Base-by-base conservation (phyloP, 352 stramenopile genomes). In the Phytopythium oedochilum region DNA sequence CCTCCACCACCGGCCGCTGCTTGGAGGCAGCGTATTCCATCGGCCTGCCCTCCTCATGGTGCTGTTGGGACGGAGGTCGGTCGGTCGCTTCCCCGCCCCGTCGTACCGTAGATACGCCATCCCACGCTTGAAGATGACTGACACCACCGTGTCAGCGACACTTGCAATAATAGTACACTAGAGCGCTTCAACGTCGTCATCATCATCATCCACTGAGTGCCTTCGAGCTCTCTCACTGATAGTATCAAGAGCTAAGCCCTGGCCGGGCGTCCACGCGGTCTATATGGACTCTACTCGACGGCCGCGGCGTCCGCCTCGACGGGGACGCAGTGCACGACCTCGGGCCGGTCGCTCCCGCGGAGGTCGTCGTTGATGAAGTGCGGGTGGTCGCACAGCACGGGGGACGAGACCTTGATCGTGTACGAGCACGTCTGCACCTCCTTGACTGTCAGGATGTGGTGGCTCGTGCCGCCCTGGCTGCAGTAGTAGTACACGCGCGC, bases 381-480 rank as follows among this genome's bases (percentile, higher is more conserved):
- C 52, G 84, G 84, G 60, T 94, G 84, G 49, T 89, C 74, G 44
- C 84, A 94, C 31, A 94, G 63, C 47, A 77, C 67, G 0, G 84
- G 77, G 8, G 80, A 75, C 14, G 81, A 89, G 44, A 94, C 73
- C 56, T 94, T 92, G 51, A 94, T 70, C 51, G 80, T 81, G 60
- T 94, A 94, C 42, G 57, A 60, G 59, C 84, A 94, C n/a, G 84
- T 94, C 64, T 91, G 78, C 22, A 73, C 87, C 66, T 94, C 84
- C 53, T 91, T 90, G 45, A 92, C 73, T 2, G 66, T 68, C 22
- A 92, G 47, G 47, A 94, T 90, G 65, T 88, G 75, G 57, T 89
- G 73, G 48, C 67, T 89, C 43, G 63, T 61, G 36, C 71, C 76
- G n/a, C 71, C 78, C 35, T 82, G 73, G 35, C 68, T 88, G 71